Evolutionary conservation across 345 rosid genomes (phyloP), one percentile per base, ranked within the genome.

Genomic region (Citrus cavaleriei): DNA sequence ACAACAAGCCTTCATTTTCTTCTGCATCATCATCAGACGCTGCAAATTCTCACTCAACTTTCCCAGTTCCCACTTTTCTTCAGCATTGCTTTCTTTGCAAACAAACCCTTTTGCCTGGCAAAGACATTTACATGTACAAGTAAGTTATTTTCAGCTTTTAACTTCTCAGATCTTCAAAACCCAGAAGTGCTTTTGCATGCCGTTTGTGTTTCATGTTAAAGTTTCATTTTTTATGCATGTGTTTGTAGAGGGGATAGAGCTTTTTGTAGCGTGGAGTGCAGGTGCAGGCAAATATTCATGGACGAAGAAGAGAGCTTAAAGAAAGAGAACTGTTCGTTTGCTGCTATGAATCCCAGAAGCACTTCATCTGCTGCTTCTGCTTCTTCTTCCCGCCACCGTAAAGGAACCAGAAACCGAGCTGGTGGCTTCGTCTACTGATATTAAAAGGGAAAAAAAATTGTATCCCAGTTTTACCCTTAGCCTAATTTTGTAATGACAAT

Each of bases 61-160:
- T 85, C 78, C 76, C 70, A 5, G 79, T 68, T 8, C 85, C 81
- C 5, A 73, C 85, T 32, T 95, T 93, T 77, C 91, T 93, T 12
- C 84, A 95, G 58, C 87, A 84, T 54, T 95, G 98, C 75, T 90
- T 83, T 70, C 95, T 95, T 71, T 95, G 98, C 83, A 81, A 83
- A 34, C 83, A 81, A 77, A 91, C 89, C 55, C 94, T 95, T 76
- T 83, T 84, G 65, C 92, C 89, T 1, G 93, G 85, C 5, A 92
- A 87, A 30, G 98, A 95, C 84, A 93, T 95, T 88, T 95, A 93
- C 93, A 95, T 93, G 98, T 95, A 95, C 87, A 93, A 90, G 98
- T 95, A 89, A 88, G 89, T 59, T 9, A 2, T 42, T 28, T 49
- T 37, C 12, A 18, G 1, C 12, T 70, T 34, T 10, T 27, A 6